Base-by-base conservation (phyloP, 805 yeast species). In the Metschnikowia gruessii region DNA sequence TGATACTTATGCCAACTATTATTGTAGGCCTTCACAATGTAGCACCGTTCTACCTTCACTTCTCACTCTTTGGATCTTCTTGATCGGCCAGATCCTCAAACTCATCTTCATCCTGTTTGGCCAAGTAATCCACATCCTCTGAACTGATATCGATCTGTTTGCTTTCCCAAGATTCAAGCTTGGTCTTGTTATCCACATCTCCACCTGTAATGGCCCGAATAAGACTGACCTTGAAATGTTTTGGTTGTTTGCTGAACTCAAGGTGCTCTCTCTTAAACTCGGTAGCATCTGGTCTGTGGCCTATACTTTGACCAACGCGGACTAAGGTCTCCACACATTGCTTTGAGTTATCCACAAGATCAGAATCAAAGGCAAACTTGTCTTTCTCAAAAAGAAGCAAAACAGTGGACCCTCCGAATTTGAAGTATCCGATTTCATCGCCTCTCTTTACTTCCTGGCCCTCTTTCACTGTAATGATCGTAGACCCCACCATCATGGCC, bases 401-500 rank as follows among this genome's bases (percentile, higher is more conserved):
- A 6, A 89, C 76, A 0, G 99, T 94, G 0, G 96, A 87, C 0
- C 99, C 99, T 12, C 99, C 99, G 69, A 92, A 92, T 61, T 91
- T 88, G 76, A 92, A 92, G 61, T 88, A 92, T 0, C 99, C 99
- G 22, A 92, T 65, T 58, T 92, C 98, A 36, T 87, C 91, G 3
- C 94, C 87, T 38, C 91, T 74, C 8, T 66, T 57, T 3, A 92
- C 73, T 0, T 43, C 32, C 37, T 81, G 81, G 2, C 88, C 89
- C 38, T 75, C 78, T 43, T 76, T 61, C 13, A 82, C 83, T 0
- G 92, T 83, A 24, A 92, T 63, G 0, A 89, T 77, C 2, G 85
- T 90, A 1, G 96, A 85, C 0, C 98, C 98, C 2, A 92, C 99
- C 97, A 92, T 90, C 98, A 94, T 92, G 0, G 99, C 99, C 30